Percentiles rank a stretch among this genome's conserved stretches.
These are phyloP conservation scores for Amylostereum chailletii DNA, from an alignment of 1,284 basidiomycete species.

Conservation along the genomic window DNA sequence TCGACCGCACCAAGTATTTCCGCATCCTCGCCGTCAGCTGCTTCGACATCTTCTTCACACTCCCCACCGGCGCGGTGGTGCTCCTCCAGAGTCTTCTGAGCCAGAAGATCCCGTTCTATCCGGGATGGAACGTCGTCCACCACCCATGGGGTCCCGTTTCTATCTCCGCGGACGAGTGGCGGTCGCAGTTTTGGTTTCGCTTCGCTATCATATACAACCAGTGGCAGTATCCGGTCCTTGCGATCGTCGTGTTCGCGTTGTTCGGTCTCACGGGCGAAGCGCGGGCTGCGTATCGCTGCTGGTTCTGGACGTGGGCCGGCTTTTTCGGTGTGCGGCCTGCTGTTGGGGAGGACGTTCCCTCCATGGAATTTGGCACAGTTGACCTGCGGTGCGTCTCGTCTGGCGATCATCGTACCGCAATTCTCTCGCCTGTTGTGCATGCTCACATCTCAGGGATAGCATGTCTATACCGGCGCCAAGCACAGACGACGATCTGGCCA, in stretches of 20 bases:
- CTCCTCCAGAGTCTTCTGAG: too few species aligned
- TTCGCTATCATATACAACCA: neutral
- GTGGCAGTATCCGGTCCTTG: neutral
- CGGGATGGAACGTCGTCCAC: neutral
- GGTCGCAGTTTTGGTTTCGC: neutral
- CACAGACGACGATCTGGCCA: too few species aligned
- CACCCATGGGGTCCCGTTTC: neutral
- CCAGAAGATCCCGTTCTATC: neutral
- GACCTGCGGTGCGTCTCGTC: too few species aligned
- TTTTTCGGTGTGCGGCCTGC: too few species aligned
- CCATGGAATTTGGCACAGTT: too few species aligned
- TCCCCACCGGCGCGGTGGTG: neutral
- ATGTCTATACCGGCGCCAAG: too few species aligned
- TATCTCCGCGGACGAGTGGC: neutral
- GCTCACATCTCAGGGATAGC: too few species aligned
- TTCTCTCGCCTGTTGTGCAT: too few species aligned
- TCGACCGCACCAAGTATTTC: neutral
- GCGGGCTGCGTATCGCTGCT: neutral
- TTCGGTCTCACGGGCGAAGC: neutral
- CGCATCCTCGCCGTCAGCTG: neutral
- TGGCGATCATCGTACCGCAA: too few species aligned
- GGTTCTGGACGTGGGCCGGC: neutral
- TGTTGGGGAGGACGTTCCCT: too few species aligned
- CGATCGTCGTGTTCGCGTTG: neutral
- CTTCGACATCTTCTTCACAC: neutral